phyloP scores from a whole-genome alignment of 371 early-diverging fungal genomes.

The Capniomyces stellatus region DNA sequence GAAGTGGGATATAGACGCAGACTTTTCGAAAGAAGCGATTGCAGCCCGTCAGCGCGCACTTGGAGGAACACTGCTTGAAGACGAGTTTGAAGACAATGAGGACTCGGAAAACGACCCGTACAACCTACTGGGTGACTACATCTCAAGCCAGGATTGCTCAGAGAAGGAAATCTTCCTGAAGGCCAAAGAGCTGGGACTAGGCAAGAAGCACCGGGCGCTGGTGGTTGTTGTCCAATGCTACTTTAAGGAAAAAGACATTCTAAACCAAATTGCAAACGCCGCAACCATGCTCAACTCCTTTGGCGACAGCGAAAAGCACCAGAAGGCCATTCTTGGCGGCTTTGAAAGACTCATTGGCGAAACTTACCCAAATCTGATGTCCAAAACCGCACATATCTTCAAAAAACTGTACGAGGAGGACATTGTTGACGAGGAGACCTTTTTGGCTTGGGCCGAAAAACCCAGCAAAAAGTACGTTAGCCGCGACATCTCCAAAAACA shows the following conservation, averaged over 20 bases:
- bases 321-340: conserved; percentile 78
- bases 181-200: conserved; percentile 56
- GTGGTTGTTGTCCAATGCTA: conserved; percentile 56
- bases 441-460: conserved; percentile 71
- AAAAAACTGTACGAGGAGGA: conserved; percentile 82
- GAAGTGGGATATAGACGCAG: conserved; percentile 65
- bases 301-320: conserved; percentile 59
- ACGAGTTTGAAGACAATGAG: conserved; percentile 39
- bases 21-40: conserved; percentile 61
- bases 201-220: conserved; percentile 52
- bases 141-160: conserved; percentile 23
- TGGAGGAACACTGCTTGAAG: conserved; percentile 20
- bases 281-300: conserved; percentile 45
- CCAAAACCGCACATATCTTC: conserved; percentile 59
- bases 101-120: conserved; percentile 45
- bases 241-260: conserved; percentile 37
- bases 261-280: conserved; percentile 44
- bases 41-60: conserved; percentile 56
- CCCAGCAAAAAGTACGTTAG: conserved; percentile 79
- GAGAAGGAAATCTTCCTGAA: conserved; percentile 57
- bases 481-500: conserved; percentile 41
- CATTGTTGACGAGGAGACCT: conserved; percentile 75
- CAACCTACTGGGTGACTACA: conserved; percentile 45
- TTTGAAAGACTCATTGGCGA: conserved; percentile 72
- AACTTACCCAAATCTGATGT: conserved; percentile 38